These are phyloP conservation scores for Maudiozyma serrabonitensis DNA, from an alignment of 805 yeast genomes.

Conservation along the genomic window DNA sequence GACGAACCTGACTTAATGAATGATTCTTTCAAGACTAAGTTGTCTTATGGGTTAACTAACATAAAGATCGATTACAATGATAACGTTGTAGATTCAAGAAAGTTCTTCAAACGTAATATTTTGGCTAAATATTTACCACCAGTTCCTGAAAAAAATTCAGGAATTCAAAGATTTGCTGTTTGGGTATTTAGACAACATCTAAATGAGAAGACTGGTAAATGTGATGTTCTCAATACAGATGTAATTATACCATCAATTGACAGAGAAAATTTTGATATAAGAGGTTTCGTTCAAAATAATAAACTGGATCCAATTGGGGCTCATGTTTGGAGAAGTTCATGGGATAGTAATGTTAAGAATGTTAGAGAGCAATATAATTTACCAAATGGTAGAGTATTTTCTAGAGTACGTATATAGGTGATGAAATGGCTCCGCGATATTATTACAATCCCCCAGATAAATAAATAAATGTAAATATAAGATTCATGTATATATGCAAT, in stretches of 20 bases:
- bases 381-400: constrained; percentile 66
- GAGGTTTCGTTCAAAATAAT: constrained; percentile 50
- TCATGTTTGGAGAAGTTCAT: constrained; percentile 78
- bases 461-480: background rate
- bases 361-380: constrained; percentile 70
- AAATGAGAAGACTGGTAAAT: background rate
- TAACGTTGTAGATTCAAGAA: constrained; percentile 38
- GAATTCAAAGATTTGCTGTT: constrained; percentile 69
- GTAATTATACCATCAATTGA: constrained; percentile 6
- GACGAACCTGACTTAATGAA: constrained; percentile 71
- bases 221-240: background rate
- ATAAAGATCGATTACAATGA: constrained; percentile 48
- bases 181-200: constrained; percentile 79
- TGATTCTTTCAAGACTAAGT: constrained; percentile 60
- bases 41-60: constrained; percentile 72
- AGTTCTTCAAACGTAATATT: constrained; percentile 35
- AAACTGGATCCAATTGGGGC: constrained; percentile 77
- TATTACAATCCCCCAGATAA: background rate
- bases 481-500: constrained; percentile 1
- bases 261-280: constrained; percentile 56
- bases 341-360: constrained; percentile 62
- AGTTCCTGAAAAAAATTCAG: constrained; percentile 80
- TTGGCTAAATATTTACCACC: constrained; percentile 63
- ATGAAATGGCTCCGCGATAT: background rate
- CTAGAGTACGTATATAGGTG: constrained; percentile 40